phyloP scores from a whole-genome alignment of 192 early-diverging fungal genomes.

The Coemansia sp. region DNA sequence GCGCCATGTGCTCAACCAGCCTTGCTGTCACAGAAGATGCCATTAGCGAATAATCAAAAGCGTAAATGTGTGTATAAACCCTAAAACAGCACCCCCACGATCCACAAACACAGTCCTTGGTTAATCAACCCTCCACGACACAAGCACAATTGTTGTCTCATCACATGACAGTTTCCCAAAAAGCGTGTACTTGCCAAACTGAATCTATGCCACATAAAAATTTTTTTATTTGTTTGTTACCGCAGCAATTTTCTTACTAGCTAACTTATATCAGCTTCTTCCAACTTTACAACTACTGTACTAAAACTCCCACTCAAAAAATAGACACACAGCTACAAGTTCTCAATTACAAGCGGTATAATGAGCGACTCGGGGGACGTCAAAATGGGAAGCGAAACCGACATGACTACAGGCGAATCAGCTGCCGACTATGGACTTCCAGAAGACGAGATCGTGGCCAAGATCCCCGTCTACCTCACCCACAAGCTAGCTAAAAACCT shows the following conservation, averaged over 20 bases:
- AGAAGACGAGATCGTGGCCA: conserved; percentile 69
- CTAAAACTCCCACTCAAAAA: no score
- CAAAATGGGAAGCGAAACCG: background rate
- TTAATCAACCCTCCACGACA: background rate
- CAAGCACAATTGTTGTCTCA: background rate
- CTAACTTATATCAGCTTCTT: background rate
- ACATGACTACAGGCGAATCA: conserved; percentile 7
- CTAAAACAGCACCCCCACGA: no score
- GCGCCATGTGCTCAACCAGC: conserved; percentile 18
- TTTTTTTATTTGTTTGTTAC: background rate
- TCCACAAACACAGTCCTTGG: background rate
- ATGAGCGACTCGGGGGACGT: conserved; percentile 10
- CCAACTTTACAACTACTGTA: background rate
- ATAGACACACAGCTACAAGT: no score
- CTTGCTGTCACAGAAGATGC: background rate
- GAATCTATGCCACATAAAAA: background rate
- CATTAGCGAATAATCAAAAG: background rate
- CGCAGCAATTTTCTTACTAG: background rate
- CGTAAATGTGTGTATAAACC: background rate
- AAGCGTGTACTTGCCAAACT: background rate
- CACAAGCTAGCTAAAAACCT: conserved; percentile 68
- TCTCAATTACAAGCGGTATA: background rate
- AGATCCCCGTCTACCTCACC: conserved; percentile 82
- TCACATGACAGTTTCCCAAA: background rate
- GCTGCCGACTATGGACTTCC: conserved; percentile 47